Percentiles rank a stretch among this genome's conserved stretches.
Evolutionary conservation across 345 rosid genomes (phyloP).

Genomic region (Lagerstroemia speciosa): DNA sequence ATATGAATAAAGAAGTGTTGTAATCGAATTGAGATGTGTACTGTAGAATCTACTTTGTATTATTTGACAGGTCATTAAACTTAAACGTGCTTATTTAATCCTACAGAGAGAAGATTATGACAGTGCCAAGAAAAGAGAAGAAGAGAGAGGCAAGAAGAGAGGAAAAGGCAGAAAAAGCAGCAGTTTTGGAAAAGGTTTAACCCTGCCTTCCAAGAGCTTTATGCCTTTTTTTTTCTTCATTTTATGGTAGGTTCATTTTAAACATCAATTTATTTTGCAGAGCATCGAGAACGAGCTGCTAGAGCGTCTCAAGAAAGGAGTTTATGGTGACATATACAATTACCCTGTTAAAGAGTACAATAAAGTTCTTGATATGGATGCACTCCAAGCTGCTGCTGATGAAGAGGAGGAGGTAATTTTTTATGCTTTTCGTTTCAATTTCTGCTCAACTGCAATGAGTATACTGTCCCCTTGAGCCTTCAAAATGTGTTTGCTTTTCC

Average conservation of each 20-base stretch:
- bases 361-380: conserved; percentile 42
- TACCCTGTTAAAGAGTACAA: conserved; percentile 34
- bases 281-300: conserved; percentile 75
- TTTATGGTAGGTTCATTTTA: neutral
- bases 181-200: conserved; percentile 67
- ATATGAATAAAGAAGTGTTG: neutral
- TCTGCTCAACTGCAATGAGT: neutral
- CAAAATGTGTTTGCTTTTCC: neutral
- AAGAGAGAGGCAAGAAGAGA: conserved; percentile 75
- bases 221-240: neutral
- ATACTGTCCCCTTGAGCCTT: neutral
- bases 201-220: neutral
- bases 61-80: neutral
- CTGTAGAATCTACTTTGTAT: neutral
- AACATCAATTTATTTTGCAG: conserved; percentile 29
- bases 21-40: neutral
- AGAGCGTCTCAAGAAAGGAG: conserved; percentile 63
- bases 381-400: conserved; percentile 18
- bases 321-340: conserved; percentile 65
- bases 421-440: neutral
- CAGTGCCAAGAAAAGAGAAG: conserved; percentile 55
- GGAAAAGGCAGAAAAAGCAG: conserved; percentile 81
- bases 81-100: conserved; percentile 2
- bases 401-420: conserved; percentile 48
- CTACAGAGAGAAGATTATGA: conserved; percentile 58